Conservation (phyloP, 257 asterid species). For the Solanum corneliomulleri region DNA sequence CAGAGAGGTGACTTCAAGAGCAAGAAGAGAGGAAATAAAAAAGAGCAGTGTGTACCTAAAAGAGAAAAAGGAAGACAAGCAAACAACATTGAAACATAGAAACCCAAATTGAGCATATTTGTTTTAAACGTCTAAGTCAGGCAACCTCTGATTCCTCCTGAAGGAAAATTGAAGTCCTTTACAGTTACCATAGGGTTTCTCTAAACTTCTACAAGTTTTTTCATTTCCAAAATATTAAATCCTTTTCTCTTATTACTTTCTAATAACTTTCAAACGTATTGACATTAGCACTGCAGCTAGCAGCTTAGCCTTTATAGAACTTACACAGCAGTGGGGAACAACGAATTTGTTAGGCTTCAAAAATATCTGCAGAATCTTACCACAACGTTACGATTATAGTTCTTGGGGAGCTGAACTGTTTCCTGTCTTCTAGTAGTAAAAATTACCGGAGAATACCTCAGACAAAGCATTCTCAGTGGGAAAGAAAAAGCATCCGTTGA, state of each 20-base stretch:
- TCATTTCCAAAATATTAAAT: neutral
- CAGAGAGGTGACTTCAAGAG: neutral
- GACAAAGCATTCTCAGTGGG: conserved; percentile 41
- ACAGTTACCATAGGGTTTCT: neutral
- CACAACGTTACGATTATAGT: conserved; percentile 14
- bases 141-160: neutral
- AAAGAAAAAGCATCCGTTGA: neutral
- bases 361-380: conserved; percentile 12
- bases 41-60: neutral
- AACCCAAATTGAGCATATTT: neutral
- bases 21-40: neutral
- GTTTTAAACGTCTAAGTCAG: neutral
- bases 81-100: neutral
- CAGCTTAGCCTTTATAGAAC: neutral
- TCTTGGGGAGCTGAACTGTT: conserved; percentile 9
- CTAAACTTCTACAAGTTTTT: neutral
- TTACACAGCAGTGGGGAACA: neutral
- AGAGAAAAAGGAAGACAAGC: neutral
- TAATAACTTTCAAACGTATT: neutral
- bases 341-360: neutral
- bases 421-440: conserved; percentile 12
- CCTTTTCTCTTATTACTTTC: neutral
- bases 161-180: neutral
- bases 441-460: conserved; percentile 38
- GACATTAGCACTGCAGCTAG: neutral